These are phyloP conservation scores for Dioscorea dumetorum DNA, from an alignment of 106 monocot species.

Conservation along the genomic window DNA sequence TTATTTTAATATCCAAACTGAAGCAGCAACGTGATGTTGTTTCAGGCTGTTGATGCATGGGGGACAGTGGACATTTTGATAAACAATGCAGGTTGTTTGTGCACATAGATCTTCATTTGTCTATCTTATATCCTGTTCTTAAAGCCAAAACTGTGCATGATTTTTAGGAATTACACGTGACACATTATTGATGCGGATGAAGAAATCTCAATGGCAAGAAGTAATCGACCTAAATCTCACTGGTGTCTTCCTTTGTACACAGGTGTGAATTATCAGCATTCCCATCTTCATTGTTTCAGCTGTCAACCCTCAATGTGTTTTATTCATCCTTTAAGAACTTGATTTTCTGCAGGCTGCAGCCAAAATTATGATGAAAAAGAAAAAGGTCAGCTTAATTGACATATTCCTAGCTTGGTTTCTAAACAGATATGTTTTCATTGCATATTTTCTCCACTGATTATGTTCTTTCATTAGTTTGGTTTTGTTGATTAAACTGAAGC, in stretches of 20 bases:
- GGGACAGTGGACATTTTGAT: constrained; percentile 78
- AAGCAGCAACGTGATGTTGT: constrained; percentile 2
- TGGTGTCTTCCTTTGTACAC: constrained; percentile 82
- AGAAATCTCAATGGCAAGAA: constrained; percentile 85
- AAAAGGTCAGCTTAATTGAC: constrained; percentile 40
- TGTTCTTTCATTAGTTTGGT: no score
- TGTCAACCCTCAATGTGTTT: not conserved
- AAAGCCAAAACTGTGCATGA: not conserved
- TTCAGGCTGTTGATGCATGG: constrained; percentile 76
- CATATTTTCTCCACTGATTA: no score
- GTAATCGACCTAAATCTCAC: constrained; percentile 89
- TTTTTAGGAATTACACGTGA: constrained; percentile 77
- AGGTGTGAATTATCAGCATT: constrained; percentile 30
- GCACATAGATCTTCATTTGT: not conserved
- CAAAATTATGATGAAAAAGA: constrained; percentile 95
- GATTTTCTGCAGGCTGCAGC: constrained; percentile 61
- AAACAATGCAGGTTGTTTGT: constrained; percentile 71
- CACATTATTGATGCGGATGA: constrained; percentile 88
- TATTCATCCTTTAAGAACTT: constrained; percentile 1
- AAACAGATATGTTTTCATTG: no score
- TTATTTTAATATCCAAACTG: not conserved
- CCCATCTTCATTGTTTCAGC: not conserved
- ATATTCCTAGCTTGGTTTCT: no score
- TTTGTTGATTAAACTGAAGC: no score
- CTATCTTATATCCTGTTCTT: constrained; percentile 1